phyloP scores from a whole-genome alignment of 2,329 filamentous ascomycete species.

The Nemania diffusa region DNA sequence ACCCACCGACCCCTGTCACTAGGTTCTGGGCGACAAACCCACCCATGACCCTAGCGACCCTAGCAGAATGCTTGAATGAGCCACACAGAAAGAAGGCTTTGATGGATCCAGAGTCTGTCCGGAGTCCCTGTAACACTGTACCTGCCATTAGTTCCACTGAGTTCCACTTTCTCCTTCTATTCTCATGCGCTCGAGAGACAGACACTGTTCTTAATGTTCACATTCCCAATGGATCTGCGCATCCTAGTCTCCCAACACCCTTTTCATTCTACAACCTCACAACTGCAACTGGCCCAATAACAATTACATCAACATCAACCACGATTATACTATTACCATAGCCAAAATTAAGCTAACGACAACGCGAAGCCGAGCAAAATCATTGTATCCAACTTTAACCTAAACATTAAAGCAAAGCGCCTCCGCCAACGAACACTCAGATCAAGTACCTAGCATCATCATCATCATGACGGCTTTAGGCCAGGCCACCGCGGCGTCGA shows the following conservation, averaged over 20 bases:
- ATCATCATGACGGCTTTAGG: constrained; percentile 37
- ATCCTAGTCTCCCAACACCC: background rate
- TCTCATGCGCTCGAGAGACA: background rate
- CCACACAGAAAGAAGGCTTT: constrained; percentile 31
- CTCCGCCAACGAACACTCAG: too few species aligned
- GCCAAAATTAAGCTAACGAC: too few species aligned
- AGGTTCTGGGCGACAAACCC: constrained; percentile 33
- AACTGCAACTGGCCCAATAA: too few species aligned
- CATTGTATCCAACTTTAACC: too few species aligned
- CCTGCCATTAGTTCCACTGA: background rate
- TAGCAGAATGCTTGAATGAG: constrained; percentile 31
- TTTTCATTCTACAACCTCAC: constrained; percentile 5
- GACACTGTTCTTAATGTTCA: constrained; percentile 6
- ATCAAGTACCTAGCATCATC: background rate
- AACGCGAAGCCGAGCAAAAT: too few species aligned
- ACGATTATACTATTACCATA: background rate
- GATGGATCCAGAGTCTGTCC: background rate
- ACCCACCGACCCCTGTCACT: constrained; percentile 38
- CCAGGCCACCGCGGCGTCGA: constrained; percentile 39
- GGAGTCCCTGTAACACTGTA: background rate
- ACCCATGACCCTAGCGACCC: constrained; percentile 29
- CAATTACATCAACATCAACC: background rate
- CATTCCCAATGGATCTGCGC: constrained; percentile 1
- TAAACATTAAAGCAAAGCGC: too few species aligned
- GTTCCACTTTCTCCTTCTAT: background rate